phyloP scores from a whole-genome alignment of 805 yeast genomes.

The Suhomyces faveliae region DNA sequence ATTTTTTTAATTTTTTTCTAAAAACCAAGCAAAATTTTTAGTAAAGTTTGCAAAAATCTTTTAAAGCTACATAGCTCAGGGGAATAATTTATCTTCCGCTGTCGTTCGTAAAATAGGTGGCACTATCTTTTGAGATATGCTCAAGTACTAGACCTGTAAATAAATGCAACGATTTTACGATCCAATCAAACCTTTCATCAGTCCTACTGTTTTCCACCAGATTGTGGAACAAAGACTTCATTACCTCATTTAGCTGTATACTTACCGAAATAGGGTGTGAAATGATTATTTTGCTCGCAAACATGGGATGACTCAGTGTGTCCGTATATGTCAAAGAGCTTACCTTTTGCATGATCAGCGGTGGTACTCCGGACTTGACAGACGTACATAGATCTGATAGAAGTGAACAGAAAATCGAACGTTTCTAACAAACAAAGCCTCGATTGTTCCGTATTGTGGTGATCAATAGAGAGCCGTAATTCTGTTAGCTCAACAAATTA shows the following conservation, averaged over 20 bases:
- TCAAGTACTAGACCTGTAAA: too few relatives aligned
- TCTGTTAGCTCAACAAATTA: background rate
- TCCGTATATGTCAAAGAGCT: background rate
- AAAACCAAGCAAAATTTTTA: background rate
- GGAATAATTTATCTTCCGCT: too few relatives aligned
- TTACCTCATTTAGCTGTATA: background rate
- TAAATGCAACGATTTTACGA: too few relatives aligned
- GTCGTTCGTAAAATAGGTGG: background rate
- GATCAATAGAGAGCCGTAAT: background rate
- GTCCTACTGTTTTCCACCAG: too few relatives aligned
- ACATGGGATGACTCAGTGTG: too few relatives aligned
- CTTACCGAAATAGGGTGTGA: background rate
- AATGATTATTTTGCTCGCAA: too few relatives aligned
- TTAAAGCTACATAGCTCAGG: too few relatives aligned
- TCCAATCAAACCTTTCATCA: too few relatives aligned
- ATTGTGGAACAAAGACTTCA: background rate
- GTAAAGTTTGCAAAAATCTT: background rate
- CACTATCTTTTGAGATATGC: background rate
- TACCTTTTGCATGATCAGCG: background rate
- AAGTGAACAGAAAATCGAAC: background rate
- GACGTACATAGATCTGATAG: background rate
- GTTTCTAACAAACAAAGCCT: background rate
- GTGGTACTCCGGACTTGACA: background rate
- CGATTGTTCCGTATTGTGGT: background rate
- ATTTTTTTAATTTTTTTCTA: background rate